A percentile compares a stretch with the other conserved stretches of the same genome.
Evolutionary conservation across 2,329 filamentous ascomycete genomes (phyloP).

Genomic region (Aspergillus alliaceus): DNA sequence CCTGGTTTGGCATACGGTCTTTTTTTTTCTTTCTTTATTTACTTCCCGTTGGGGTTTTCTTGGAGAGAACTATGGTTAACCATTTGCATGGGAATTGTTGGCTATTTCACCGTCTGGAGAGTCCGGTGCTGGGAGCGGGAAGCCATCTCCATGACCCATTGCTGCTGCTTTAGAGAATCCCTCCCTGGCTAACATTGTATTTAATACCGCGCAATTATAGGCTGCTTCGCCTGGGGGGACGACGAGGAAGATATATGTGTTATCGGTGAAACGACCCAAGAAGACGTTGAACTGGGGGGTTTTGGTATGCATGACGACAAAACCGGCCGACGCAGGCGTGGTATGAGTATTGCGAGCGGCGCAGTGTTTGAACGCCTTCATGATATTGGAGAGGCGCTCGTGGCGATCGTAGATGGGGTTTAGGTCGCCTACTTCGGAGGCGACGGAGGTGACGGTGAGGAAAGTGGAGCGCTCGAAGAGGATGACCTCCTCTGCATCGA

Average conservation of each 20-base stretch:
- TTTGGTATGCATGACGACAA: slow-evolving; percentile 50
- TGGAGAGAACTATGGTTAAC: slow-evolving; percentile 8
- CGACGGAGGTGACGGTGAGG: slow-evolving; percentile 91
- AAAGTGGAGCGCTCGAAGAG: slow-evolving; percentile 96
- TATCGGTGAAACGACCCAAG: slow-evolving; percentile 92
- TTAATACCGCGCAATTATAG: slow-evolving; percentile 87
- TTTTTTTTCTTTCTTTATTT: slow-evolving; percentile 3
- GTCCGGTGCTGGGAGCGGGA: slow-evolving; percentile 39
- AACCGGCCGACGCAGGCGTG: slow-evolving; percentile 43
- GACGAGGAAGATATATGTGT: slow-evolving; percentile 92
- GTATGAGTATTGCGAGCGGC: slow-evolving; percentile 48
- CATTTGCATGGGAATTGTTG: slow-evolving; percentile 6
- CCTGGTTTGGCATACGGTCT: not conserved
- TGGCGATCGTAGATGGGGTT: slow-evolving; percentile 94
- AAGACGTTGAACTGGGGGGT: slow-evolving; percentile 81
- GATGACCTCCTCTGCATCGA: slow-evolving; percentile 90
- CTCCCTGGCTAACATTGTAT: slow-evolving; percentile 81
- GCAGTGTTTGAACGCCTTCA: slow-evolving; percentile 96
- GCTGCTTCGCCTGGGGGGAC: slow-evolving; percentile 87
- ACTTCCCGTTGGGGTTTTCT: slow-evolving; percentile 21
- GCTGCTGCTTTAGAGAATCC: slow-evolving; percentile 70
- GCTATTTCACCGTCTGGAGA: slow-evolving; percentile 21
- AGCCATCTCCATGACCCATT: slow-evolving; percentile 41
- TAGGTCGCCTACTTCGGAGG: slow-evolving; percentile 67
- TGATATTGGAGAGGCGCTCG: slow-evolving; percentile 92